These are phyloP conservation scores for Penicillium expansum DNA, from an alignment of 2,329 filamentous ascomycete genomes.

Conservation along the genomic window DNA sequence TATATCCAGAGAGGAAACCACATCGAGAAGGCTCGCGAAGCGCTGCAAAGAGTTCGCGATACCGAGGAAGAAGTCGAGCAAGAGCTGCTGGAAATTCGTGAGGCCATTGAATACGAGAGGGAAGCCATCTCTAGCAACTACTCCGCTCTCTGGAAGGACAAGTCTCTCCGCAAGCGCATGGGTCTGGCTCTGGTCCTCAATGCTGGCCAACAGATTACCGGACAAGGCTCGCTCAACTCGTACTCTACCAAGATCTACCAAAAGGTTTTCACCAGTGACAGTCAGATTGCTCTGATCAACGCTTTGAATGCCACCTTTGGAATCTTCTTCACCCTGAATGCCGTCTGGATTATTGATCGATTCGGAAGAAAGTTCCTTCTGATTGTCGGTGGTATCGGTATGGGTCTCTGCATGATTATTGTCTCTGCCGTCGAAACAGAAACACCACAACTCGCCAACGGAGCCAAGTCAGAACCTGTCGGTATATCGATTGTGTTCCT, in stretches of 20 bases:
- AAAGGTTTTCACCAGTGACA: constrained; percentile 60
- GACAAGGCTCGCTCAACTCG: constrained; percentile 69
- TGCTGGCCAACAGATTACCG: constrained; percentile 68
- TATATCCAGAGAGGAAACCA: constrained; percentile 59
- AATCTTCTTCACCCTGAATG: constrained; percentile 70
- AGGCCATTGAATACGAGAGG: constrained; percentile 69
- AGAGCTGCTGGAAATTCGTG: constrained; percentile 63
- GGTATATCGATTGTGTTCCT: constrained; percentile 68
- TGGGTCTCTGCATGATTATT: constrained; percentile 68
- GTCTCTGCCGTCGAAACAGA: constrained; percentile 57
- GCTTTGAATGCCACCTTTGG: constrained; percentile 70
- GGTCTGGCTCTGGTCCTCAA: constrained; percentile 65
- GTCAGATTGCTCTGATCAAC: constrained; percentile 69
- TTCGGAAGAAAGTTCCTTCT: constrained; percentile 69
- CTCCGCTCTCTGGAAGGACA: constrained; percentile 66
- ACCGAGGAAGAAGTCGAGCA: constrained; percentile 65
- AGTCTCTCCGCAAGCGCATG: constrained; percentile 65
- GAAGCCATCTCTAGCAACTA: constrained; percentile 64
- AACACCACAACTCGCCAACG: constrained; percentile 52
- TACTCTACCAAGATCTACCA: constrained; percentile 74
- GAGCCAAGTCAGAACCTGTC: constrained; percentile 57
- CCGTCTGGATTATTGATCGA: constrained; percentile 69
- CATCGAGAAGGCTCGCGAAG: constrained; percentile 58
- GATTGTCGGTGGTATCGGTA: constrained; percentile 65
- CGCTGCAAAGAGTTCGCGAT: constrained; percentile 61